Evolutionary conservation across 73 alveolate species (phyloP).

Genomic region (Tetrahymena borealis): DNA sequence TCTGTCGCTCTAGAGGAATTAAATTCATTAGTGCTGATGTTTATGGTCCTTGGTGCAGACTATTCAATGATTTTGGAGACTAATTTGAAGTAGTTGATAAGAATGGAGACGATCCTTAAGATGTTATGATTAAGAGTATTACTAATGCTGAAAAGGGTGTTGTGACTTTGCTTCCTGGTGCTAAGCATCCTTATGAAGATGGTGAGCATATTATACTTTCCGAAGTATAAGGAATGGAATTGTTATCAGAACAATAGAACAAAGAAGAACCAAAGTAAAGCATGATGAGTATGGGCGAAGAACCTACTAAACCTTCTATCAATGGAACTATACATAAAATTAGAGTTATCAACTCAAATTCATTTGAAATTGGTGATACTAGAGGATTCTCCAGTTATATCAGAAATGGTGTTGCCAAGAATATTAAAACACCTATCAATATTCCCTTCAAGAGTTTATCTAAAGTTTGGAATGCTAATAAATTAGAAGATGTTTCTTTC

Average conservation of each 20-base stretch:
- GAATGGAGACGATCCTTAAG: conserved; percentile 86
- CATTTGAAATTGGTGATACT: conserved; percentile 69
- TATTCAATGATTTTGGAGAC: conserved; percentile 87
- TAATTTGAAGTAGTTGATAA: conserved; percentile 73
- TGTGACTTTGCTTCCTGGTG: conserved; percentile 46
- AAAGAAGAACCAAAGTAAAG: background rate
- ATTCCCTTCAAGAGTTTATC: conserved; percentile 44
- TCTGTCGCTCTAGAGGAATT: conserved; percentile 70
- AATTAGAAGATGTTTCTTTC: conserved; percentile 7
- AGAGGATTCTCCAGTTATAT: conserved; percentile 38
- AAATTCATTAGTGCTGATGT: conserved; percentile 76
- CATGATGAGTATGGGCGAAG: background rate
- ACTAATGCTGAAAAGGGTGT: conserved; percentile 48
- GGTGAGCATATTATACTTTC: conserved; percentile 55
- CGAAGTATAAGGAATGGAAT: conserved; percentile 50
- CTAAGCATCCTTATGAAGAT: conserved; percentile 54
- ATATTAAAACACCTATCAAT: conserved; percentile 41
- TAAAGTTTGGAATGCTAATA: background rate
- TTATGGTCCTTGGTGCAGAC: conserved; percentile 74
- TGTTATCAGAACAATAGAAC: conserved; percentile 5
- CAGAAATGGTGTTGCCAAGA: conserved; percentile 56
- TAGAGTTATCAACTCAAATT: conserved; percentile 38
- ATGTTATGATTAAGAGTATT: conserved; percentile 51
- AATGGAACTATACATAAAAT: conserved; percentile 61
- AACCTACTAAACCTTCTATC: conserved; percentile 19